Evolutionary conservation across 441 rosid species (phyloP).

Genomic region (Populus hybrid): DNA sequence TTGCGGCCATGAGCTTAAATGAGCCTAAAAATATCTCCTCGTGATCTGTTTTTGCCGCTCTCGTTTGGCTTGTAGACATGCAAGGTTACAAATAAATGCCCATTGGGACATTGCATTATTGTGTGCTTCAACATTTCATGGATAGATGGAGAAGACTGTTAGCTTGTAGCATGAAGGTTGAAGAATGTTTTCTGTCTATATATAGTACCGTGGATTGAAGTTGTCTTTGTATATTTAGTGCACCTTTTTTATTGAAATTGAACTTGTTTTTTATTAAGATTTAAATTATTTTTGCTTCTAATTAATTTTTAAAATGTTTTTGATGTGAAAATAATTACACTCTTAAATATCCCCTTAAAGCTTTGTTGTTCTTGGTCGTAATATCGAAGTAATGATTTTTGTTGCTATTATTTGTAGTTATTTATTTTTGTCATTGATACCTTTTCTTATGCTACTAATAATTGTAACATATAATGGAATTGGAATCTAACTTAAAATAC

Average conservation of each 20-base stretch:
- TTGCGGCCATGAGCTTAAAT: conserved; percentile 28
- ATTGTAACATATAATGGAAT: no score
- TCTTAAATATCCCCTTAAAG: no score
- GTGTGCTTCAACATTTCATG: not conserved
- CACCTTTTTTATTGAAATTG: no score
- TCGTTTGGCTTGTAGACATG: not conserved
- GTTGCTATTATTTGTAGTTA: no score
- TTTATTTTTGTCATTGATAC: no score
- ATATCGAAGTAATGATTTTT: no score
- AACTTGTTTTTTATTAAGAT: not conserved
- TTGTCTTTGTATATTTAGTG: not conserved
- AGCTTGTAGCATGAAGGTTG: not conserved
- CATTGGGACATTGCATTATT: not conserved
- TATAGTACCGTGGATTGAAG: not conserved
- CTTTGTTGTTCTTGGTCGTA: no score
- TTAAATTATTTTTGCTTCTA: no score
- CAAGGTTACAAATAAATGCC: not conserved
- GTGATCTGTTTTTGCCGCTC: not conserved
- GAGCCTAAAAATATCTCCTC: not conserved
- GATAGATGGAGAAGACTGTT: not conserved
- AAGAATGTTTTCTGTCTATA: not conserved
- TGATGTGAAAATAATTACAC: no score
- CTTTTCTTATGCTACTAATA: no score
- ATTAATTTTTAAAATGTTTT: no score
- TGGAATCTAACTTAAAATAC: no score